Conservation (phyloP, 495 filamentous ascomycete species). For the Physcia stellaris region DNA sequence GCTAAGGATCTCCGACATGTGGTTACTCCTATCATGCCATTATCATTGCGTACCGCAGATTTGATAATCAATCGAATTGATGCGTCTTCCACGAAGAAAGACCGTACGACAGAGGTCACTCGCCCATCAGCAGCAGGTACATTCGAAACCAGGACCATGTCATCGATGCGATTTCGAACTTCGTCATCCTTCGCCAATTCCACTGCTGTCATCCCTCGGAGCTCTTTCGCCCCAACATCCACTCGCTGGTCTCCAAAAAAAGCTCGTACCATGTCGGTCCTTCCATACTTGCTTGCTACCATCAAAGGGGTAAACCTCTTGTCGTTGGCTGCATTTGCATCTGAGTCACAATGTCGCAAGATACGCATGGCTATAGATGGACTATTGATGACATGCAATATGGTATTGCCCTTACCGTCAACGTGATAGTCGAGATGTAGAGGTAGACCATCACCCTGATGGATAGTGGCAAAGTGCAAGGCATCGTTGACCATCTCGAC, state of each 20-base stretch:
- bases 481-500: conserved; percentile 70
- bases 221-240: conserved; percentile 70
- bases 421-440: conserved; percentile 89
- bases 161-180: conserved; percentile 89
- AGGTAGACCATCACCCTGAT: conserved; percentile 63
- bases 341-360: conserved; percentile 70
- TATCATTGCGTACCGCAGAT: conserved; percentile 62
- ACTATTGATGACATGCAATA: conserved; percentile 87
- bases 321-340: conserved; percentile 93
- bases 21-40: conserved; percentile 47
- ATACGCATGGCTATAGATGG: conserved; percentile 61
- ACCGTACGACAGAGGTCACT: conserved; percentile 87
- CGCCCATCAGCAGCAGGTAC: conserved; percentile 58
- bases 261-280: conserved; percentile 80
- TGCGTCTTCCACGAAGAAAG: conserved; percentile 94
- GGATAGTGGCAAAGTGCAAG: conserved; percentile 54
- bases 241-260: conserved; percentile 80
- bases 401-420: conserved; percentile 82
- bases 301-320: conserved; percentile 91
- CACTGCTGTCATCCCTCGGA: conserved; percentile 83
- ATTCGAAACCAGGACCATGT: conserved; percentile 72
- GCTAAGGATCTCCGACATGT: conserved; percentile 80
- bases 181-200: conserved; percentile 98
- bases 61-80: conserved; percentile 89
- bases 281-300: conserved; percentile 98